A percentile compares a stretch with the other conserved stretches of the same genome.
These are phyloP conservation scores for Talaromyces atroroseus DNA, from an alignment of 2,329 filamentous ascomycete species.

Conservation along the genomic window DNA sequence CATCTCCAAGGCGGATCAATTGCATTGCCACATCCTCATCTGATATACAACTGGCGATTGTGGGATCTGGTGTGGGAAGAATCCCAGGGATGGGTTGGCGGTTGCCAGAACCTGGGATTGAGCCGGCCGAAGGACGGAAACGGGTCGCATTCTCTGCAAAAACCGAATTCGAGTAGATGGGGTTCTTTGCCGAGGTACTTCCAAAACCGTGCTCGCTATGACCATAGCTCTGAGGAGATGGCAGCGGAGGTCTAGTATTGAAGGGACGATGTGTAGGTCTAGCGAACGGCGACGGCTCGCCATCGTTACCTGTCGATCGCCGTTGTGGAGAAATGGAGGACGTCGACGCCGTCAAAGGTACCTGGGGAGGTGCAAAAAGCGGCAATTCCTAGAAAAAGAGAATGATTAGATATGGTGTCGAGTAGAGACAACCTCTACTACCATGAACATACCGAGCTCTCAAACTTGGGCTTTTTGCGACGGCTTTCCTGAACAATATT, in stretches of 20 bases:
- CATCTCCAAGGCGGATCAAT: conserved; percentile 90
- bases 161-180: conserved; percentile 58
- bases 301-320: conserved; percentile 68
- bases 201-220: conserved; percentile 43
- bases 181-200: conserved; percentile 25
- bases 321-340: conserved; percentile 93
- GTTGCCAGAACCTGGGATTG: conserved; percentile 37
- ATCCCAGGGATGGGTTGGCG: conserved; percentile 50
- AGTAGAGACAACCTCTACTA: not conserved
- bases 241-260: conserved; percentile 67
- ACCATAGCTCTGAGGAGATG: conserved; percentile 75
- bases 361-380: conserved; percentile 87
- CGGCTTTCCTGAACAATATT: conserved; percentile 97
- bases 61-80: conserved; percentile 92
- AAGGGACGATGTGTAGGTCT: conserved; percentile 74
- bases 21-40: conserved; percentile 98
- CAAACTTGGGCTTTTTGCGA: conserved; percentile 88
- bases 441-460: conserved; percentile 79
- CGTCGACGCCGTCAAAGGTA: conserved; percentile 90
- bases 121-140: conserved; percentile 48
- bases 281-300: conserved; percentile 63
- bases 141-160: conserved; percentile 55
- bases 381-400: conserved; percentile 69
- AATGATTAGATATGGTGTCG: conserved; percentile 14
- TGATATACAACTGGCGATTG: conserved; percentile 91